Conservation (phyloP, 2,329 filamentous ascomycete species). For the Penicillium sp. region DNA sequence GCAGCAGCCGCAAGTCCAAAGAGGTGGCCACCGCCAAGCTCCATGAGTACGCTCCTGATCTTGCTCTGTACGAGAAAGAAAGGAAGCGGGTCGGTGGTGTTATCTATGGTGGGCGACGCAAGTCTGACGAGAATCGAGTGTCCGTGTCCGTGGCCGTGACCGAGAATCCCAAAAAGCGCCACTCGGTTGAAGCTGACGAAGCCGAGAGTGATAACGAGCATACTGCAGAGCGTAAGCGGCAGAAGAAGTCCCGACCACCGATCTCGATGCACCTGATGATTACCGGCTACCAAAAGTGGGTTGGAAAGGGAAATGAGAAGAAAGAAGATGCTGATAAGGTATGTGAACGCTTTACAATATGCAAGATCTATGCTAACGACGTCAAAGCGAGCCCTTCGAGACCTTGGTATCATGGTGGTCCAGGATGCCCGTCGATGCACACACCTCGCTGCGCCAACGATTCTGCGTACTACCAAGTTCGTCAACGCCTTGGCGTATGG, state of each 20-base stretch:
- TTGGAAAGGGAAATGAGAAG: slow-evolving; percentile 57
- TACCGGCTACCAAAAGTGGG: slow-evolving; percentile 82
- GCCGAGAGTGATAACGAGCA: slow-evolving; percentile 53
- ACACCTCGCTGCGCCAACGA: slow-evolving; percentile 80
- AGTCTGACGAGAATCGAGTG: slow-evolving; percentile 41
- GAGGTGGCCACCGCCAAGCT: slow-evolving; percentile 74
- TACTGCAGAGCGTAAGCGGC: slow-evolving; percentile 60
- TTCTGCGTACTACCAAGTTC: slow-evolving; percentile 92
- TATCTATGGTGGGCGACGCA: slow-evolving; percentile 56
- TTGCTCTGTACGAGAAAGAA: slow-evolving; percentile 89
- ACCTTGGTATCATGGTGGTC: slow-evolving; percentile 77
- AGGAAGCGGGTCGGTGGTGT: slow-evolving; percentile 74
- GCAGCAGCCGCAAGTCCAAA: slow-evolving; percentile 82
- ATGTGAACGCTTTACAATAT: slow-evolving; percentile 35
- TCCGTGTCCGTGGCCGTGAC: slow-evolving; percentile 8
- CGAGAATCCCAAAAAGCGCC: slow-evolving; percentile 41
- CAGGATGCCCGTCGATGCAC: slow-evolving; percentile 74
- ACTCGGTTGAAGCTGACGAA: slow-evolving; percentile 47
- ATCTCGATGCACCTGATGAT: slow-evolving; percentile 74
- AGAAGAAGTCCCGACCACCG: slow-evolving; percentile 61
- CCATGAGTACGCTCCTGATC: slow-evolving; percentile 76
- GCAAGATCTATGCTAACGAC: slow-evolving; percentile 11
- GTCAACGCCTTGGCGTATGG: slow-evolving; percentile 80
- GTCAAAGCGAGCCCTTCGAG: slow-evolving; percentile 70
- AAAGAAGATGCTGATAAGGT: slow-evolving; percentile 81